Evolutionary conservation across 352 stramenopile genomes (phyloP).

Genomic region (Pythium insidiosum): DNA sequence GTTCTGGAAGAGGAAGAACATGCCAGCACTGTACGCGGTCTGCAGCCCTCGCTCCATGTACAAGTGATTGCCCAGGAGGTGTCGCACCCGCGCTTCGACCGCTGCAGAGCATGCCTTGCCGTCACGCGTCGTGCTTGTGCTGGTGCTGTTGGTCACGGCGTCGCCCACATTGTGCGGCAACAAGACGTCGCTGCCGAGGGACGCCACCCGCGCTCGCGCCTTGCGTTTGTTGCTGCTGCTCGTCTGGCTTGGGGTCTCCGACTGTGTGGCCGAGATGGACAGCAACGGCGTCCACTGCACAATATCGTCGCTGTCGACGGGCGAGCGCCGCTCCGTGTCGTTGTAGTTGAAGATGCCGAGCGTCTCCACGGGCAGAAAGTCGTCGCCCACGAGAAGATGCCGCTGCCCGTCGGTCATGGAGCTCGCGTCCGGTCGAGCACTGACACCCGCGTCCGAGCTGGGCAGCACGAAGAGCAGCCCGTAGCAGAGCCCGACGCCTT

Average conservation of each 20-base stretch:
- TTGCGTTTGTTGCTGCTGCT: no score
- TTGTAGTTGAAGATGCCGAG: constrained; percentile 29
- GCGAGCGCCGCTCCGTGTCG: constrained; percentile 24
- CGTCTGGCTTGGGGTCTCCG: constrained; percentile 25
- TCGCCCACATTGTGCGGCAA: constrained; percentile 14
- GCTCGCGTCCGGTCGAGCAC: background rate
- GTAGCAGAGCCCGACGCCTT: constrained; percentile 9
- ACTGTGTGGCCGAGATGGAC: constrained; percentile 7
- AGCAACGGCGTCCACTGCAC: no score
- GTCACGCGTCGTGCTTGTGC: background rate
- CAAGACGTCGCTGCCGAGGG: constrained; percentile 27
- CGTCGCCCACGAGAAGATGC: constrained; percentile 31
- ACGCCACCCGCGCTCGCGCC: no score
- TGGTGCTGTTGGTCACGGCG: constrained; percentile 16
- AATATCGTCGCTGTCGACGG: background rate
- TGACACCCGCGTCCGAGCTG: background rate
- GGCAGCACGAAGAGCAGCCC: constrained; percentile 25
- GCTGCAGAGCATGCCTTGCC: constrained; percentile 22
- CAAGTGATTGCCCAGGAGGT: background rate
- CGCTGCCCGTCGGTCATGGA: background rate
- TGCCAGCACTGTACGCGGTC: background rate
- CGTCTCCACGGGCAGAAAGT: constrained; percentile 19
- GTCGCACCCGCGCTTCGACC: constrained; percentile 30
- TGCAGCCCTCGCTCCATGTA: background rate
- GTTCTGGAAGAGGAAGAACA: constrained; percentile 1